Evolutionary conservation across 768 basidiomycete species (phyloP).

Genomic region (Myochromella boudieri): DNA sequence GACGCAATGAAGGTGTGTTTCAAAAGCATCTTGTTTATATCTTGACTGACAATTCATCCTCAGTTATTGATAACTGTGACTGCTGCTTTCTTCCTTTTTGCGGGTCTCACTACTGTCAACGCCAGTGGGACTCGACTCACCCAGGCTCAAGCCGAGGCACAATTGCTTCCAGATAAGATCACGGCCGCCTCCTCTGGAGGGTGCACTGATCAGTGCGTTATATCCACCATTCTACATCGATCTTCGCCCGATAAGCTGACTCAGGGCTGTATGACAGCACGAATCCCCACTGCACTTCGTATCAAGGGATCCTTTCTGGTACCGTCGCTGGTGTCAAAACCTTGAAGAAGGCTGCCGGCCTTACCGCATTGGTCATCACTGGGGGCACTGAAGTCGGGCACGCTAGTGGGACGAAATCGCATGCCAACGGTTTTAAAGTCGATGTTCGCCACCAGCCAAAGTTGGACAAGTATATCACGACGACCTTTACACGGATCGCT

Average conservation of each 20-base stretch:
- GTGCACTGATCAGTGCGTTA: conserved; percentile 19
- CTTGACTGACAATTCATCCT: no score
- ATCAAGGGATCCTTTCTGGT: conserved; percentile 23
- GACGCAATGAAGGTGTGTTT: no score
- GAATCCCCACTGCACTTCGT: conserved; percentile 25
- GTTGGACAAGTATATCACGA: conserved; percentile 25
- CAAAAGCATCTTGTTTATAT: no score
- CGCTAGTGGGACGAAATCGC: conserved; percentile 24
- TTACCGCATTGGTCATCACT: conserved; percentile 66
- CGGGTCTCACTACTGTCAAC: not conserved
- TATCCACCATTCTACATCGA: not conserved
- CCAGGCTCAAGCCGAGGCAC: conserved; percentile 24
- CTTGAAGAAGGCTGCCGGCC: conserved; percentile 41
- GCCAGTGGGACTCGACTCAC: conserved; percentile 18
- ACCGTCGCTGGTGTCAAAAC: conserved; percentile 27
- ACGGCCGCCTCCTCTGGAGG: conserved; percentile 23
- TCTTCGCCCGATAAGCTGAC: not conserved
- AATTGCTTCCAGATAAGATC: conserved; percentile 22
- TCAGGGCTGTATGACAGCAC: conserved; percentile 9
- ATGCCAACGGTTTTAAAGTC: conserved; percentile 28
- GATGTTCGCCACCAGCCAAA: conserved; percentile 21
- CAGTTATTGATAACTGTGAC: no score
- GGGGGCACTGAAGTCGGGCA: conserved; percentile 50
- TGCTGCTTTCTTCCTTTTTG: conserved; percentile 1
- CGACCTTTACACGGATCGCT: conserved; percentile 22